Percentiles rank a stretch among this genome's conserved stretches.
Evolutionary conservation across 2,329 filamentous ascomycete species (phyloP).

Genomic region (Fusarium odoratissimum): DNA sequence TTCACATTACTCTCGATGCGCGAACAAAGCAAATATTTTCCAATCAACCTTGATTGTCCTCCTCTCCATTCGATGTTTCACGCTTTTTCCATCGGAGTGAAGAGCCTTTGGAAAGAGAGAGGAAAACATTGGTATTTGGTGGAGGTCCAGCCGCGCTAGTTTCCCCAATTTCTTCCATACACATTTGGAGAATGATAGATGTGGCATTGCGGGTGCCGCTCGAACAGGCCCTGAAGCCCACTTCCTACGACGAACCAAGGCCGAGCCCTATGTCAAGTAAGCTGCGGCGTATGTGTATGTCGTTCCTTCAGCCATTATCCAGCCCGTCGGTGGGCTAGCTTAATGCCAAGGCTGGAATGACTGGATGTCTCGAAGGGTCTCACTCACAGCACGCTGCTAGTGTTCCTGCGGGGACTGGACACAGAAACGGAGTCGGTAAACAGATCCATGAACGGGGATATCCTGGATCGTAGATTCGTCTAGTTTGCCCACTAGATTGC

Average conservation of each 20-base stretch:
- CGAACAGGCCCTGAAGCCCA: slow-evolving; percentile 37
- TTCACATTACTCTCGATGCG: slow-evolving; percentile 31
- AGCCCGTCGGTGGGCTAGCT: slow-evolving; percentile 34
- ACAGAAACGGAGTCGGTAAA: slow-evolving; percentile 26
- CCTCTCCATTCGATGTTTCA: slow-evolving; percentile 6
- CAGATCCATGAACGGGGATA: slow-evolving; percentile 12
- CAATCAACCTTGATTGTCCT: background rate
- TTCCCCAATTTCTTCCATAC: slow-evolving; percentile 35
- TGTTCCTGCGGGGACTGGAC: slow-evolving; percentile 16
- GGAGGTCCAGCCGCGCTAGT: slow-evolving; percentile 17
- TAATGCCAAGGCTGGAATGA: slow-evolving; percentile 16
- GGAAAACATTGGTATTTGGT: slow-evolving; percentile 14
- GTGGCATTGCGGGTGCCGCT: slow-evolving; percentile 41
- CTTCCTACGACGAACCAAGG: slow-evolving; percentile 36
- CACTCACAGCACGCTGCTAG: slow-evolving; percentile 17
- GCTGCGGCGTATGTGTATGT: slow-evolving; percentile 48
- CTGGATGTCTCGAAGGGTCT: slow-evolving; percentile 12
- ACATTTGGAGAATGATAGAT: slow-evolving; percentile 36
- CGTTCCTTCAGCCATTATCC: slow-evolving; percentile 37
- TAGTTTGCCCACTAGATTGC: background rate
- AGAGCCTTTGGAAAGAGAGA: slow-evolving; percentile 1
- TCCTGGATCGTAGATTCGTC: slow-evolving; percentile 5
- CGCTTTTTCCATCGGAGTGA: background rate
- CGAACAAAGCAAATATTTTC: slow-evolving; percentile 30
- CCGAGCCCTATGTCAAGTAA: slow-evolving; percentile 47